Evolutionary conservation across 1,284 basidiomycete species (phyloP).

Genomic region (Sphagnurus paluster): DNA sequence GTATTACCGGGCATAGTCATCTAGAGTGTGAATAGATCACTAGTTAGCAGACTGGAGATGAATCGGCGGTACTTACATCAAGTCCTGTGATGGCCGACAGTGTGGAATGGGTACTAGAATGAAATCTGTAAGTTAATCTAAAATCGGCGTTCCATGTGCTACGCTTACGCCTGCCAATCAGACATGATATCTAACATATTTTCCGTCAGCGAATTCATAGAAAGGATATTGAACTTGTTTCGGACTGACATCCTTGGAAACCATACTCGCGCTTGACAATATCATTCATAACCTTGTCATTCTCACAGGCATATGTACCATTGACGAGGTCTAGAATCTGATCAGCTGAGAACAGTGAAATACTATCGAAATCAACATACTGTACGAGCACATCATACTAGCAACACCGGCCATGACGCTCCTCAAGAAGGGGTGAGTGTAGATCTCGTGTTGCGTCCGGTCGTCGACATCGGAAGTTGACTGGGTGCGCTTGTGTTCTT

Average conservation of each 20-base stretch:
- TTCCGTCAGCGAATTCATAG: background rate
- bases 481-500: constrained; percentile 59
- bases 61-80: constrained; percentile 46
- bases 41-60: background rate
- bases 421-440: constrained; percentile 71
- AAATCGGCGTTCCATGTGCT: background rate
- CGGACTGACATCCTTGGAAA: constrained; percentile 75
- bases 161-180: constrained; percentile 62
- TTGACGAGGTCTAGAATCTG: constrained; percentile 58
- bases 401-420: constrained; percentile 78
- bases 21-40: constrained; percentile 30
- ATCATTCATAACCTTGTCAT: constrained; percentile 72
- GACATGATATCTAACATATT: constrained; percentile 47
- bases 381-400: constrained; percentile 74
- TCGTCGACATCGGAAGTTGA: constrained; percentile 74
- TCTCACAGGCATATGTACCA: constrained; percentile 79
- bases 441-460: constrained; percentile 74
- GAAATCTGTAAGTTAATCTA: background rate
- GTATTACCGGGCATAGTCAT: constrained; percentile 74
- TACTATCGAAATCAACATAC: constrained; percentile 22
- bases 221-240: background rate
- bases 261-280: constrained; percentile 79
- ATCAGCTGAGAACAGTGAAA: background rate
- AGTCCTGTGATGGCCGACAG: constrained; percentile 66
- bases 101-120: constrained; percentile 44